Conservation (phyloP, 169 alveolate genomes). For the Cyclospora cayetanensis region DNA sequence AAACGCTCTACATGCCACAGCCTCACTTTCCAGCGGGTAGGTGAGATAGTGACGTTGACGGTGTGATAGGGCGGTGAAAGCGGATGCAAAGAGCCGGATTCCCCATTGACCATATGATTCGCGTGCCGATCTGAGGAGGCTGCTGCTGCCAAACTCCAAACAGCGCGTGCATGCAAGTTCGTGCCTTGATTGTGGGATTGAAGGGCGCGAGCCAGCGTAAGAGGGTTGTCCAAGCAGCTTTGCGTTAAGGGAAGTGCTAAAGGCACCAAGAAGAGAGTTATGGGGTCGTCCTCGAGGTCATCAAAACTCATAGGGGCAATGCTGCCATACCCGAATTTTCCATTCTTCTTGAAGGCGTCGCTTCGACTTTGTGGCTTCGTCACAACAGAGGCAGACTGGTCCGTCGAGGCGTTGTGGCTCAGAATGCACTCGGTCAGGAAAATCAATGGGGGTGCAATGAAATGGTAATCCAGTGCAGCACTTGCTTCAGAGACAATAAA, state of each 20-base stretch:
- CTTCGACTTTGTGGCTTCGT: background rate
- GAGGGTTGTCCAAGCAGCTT: background rate
- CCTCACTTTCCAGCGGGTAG: background rate
- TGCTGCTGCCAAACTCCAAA: background rate
- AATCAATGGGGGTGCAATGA: background rate
- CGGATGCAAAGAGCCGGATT: background rate
- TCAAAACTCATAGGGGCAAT: background rate
- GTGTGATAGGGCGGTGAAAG: constrained; percentile 16
- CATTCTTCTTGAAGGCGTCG: background rate
- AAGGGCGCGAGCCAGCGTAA: background rate
- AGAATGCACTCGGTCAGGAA: background rate
- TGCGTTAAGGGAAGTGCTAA: background rate
- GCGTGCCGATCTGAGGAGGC: background rate
- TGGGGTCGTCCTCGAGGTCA: background rate
- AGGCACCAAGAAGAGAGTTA: background rate
- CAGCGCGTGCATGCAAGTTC: background rate
- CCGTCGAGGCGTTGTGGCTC: background rate
- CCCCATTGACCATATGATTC: background rate
- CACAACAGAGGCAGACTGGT: background rate
- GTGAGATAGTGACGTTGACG: background rate
- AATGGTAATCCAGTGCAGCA: background rate
- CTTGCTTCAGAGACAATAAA: background rate
- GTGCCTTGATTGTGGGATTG: background rate
- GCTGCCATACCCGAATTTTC: background rate
- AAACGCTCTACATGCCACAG: constrained; percentile 13